A percentile compares a stretch with the other conserved stretches of the same genome.
phyloP scores from a whole-genome alignment of 257 asterid species.

The Rehmannia glutinosa region DNA sequence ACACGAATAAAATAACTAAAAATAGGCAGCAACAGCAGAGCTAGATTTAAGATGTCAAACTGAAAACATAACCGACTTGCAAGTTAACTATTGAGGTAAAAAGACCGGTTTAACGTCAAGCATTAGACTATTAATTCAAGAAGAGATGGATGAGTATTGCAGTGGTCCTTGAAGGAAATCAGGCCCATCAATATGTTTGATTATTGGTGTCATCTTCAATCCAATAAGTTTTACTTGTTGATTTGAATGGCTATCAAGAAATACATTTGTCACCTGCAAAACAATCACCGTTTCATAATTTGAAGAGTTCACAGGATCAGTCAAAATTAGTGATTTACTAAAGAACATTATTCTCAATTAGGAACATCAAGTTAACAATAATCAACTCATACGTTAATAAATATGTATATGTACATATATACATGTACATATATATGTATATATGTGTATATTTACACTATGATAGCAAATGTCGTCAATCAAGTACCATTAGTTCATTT shows the following conservation, averaged over 20 bases:
- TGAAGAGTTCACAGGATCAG: background rate
- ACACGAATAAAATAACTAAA: background rate
- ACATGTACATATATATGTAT: background rate
- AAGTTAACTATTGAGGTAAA: background rate
- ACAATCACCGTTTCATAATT: background rate
- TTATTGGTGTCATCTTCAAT: conserved; percentile 50
- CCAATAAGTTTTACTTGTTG: conserved; percentile 62
- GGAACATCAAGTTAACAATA: too few relatives aligned
- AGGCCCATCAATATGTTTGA: conserved; percentile 48
- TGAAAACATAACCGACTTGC: too few relatives aligned
- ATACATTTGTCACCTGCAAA: conserved; percentile 62
- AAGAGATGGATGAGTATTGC: conserved; percentile 34
- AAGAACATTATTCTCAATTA: too few relatives aligned
- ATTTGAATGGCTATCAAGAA: conserved; percentile 81
- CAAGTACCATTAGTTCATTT: conserved; percentile 17
- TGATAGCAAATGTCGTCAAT: too few relatives aligned
- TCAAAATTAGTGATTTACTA: too few relatives aligned
- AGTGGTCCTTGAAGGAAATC: conserved; percentile 49
- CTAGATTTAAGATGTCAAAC: too few relatives aligned
- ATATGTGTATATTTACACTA: background rate
- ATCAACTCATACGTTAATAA: background rate
- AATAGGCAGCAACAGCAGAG: background rate
- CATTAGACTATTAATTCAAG: background rate
- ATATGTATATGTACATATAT: background rate
- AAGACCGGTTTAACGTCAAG: background rate